Evolutionary conservation across 2,329 filamentous ascomycete species (phyloP).

Genomic region (Colletotrichum orbiculare): DNA sequence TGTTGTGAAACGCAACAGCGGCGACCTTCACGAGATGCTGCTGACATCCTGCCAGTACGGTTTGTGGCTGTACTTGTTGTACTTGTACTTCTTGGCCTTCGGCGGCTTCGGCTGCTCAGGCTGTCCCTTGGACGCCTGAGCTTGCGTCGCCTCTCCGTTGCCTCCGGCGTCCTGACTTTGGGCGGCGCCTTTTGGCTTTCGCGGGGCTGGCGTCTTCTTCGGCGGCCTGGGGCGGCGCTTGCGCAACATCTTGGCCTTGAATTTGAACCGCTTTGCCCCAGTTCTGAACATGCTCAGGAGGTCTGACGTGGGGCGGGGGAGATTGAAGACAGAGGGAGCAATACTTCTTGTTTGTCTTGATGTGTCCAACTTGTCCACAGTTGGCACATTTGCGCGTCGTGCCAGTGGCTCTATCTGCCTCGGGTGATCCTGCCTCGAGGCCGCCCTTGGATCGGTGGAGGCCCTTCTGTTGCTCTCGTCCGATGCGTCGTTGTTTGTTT

Average conservation of each 20-base stretch:
- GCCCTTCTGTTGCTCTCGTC: conserved; percentile 90
- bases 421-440: conserved; percentile 61
- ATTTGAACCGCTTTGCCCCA: conserved; percentile 33
- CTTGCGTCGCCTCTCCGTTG: conserved; percentile 23
- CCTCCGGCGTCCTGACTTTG: conserved; percentile 9
- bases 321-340: conserved; percentile 47
- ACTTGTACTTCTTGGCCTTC: conserved; percentile 34
- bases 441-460: conserved; percentile 53
- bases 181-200: conserved; percentile 28
- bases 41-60: conserved; percentile 30
- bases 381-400: conserved; percentile 96
- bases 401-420: conserved; percentile 66
- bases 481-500: conserved; percentile 90
- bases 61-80: conserved; percentile 35
- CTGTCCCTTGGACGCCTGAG: conserved; percentile 26
- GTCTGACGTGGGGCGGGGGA: conserved; percentile 35
- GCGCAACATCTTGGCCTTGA: conserved; percentile 20
- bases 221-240: conserved; percentile 18
- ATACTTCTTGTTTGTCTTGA: conserved; percentile 99
- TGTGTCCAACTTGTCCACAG: conserved; percentile 95
- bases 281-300: conserved; percentile 30
- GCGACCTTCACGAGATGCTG: conserved; percentile 9
- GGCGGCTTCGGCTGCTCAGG: conserved; percentile 5
- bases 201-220: conserved; percentile 16
- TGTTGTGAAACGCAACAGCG: conserved; percentile 39